Evolutionary conservation across 1,139 yeast species (phyloP), one percentile per base, ranked within the genome.

Genomic region (Yamadazyma sp.): DNA sequence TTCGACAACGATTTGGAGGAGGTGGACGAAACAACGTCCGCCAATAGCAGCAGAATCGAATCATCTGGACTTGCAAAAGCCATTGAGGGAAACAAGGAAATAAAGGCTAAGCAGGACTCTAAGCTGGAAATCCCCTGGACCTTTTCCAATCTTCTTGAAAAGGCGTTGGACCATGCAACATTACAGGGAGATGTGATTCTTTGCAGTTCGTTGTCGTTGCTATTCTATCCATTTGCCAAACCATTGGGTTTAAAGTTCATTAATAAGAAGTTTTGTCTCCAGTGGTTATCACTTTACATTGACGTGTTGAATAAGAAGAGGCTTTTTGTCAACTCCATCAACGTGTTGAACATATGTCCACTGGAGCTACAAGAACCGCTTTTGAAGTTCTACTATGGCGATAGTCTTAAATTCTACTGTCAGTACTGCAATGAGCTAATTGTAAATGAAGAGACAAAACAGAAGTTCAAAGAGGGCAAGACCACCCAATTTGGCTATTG

Each of bases 141-240:
- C 20, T 53, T 64, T 3, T 48, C 53, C 17, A 56, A 50, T 29
- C 50, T 71, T 13, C 48, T 71, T 14, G 54, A 61, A 34, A 65
- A 76, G 39, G 75, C 82, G 0, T 59, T 79, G 12, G 71, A 72
- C 17, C 82, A 78, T 56, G 73, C 85, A 25, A 54, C 76, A 6
- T 58, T 61, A 12, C 86, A 81, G 49, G 95, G 95, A 0, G 88
- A 84, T 50, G 58, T 82, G 18, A 67, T 82, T 18, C 67, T 81
- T 65, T 73, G 84, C 44, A 75, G 86, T 2, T 73, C 87, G 0
- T 52, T 86, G 22, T 66, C 82, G 0, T 53, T 83, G 23, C 53
- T 86, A 27, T 84, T 86, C 56, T 70, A 72, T 41, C 40, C 33
- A 48, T 54, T 36, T 43, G 46, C 16, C 43, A 52, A 33, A 39